phyloP scores from a whole-genome alignment of 371 early-diverging fungal genomes.

The Mortierella sp. region DNA sequence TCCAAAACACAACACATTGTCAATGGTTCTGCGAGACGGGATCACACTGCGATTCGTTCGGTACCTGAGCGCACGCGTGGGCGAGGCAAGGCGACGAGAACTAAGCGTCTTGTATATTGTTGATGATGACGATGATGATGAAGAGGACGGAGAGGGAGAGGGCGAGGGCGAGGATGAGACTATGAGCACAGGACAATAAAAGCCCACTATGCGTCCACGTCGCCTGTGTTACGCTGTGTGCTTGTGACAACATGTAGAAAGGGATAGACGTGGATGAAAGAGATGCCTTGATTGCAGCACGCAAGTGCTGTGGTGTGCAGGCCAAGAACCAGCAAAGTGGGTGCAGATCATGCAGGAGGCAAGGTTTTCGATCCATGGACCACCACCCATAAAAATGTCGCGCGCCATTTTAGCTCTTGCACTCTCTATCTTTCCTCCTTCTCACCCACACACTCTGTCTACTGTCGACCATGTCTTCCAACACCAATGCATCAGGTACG shows the following conservation, averaged over 20 bases:
- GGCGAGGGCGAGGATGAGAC: slow-evolving; percentile 8
- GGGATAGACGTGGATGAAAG: too few species aligned
- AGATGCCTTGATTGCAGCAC: too few species aligned
- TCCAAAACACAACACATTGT: slow-evolving; percentile 62
- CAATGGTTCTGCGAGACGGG: slow-evolving; percentile 62
- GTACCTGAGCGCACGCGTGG: slow-evolving; percentile 57
- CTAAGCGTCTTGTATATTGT: slow-evolving; percentile 39
- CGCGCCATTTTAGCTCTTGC: neutral
- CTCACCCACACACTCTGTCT: neutral
- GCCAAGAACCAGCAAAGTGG: too few species aligned
- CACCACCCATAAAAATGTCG: too few species aligned
- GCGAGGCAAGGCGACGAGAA: slow-evolving; percentile 40
- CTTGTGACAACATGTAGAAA: too few species aligned
- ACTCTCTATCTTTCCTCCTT: neutral
- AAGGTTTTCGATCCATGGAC: too few species aligned
- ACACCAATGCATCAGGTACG: neutral
- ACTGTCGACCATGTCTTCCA: neutral
- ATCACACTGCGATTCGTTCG: slow-evolving; percentile 67
- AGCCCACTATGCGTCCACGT: neutral
- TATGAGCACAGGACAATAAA: neutral
- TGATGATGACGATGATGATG: slow-evolving; percentile 43
- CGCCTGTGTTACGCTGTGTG: neutral
- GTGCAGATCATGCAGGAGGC: too few species aligned
- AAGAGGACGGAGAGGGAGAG: slow-evolving; percentile 21
- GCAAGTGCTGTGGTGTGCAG: too few species aligned